Base-by-base conservation (phyloP, 1,284 basidiomycete species). In the Fomes fomentarius region DNA sequence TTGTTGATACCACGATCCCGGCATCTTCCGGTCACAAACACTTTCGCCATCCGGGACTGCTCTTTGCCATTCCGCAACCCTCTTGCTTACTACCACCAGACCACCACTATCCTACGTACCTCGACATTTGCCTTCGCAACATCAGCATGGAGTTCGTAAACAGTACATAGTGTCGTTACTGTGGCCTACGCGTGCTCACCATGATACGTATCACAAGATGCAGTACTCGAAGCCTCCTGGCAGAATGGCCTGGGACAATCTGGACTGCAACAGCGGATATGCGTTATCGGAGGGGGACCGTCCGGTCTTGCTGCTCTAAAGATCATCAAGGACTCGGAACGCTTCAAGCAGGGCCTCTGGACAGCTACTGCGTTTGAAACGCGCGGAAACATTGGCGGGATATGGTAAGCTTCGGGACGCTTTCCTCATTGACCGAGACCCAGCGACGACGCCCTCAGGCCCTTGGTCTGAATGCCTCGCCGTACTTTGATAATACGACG, bases 211-310 rank as follows among this genome's bases (percentile, higher is more conserved):
- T 5, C 14, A 19, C n/a, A 39, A 48, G 25, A 42, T 48, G 41
- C 49, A 52, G 56, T 53, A 21, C 49, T 61, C 10, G 60, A 61
- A 33, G 46, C 54, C 2, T 57, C 54, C 21, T 54, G 55, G 50
- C 22, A 31, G n/a, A 33, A 10, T 11, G 17, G 34, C 11, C n/a
- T n/a, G n/a, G n/a, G n/a, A n/a, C n/a, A n/a, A n/a, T 31, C 48
- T 22, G 35, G 40, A 24, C 46, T 21, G 15, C 48, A 47, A 61
- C 30, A 68, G 51, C 58, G 71, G 15, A 85, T 91, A 46, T 83
- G 84, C 52, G 74, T 91, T 26, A 80, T 91, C 37, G 89, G 89
- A 7, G 85, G 77, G 21, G 88, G 89, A 12, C 76, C 87, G 17
- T 76, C 78, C 11, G 89, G 90, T 8, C 76, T 92, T 0, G 85